Conservation (phyloP, 495 filamentous ascomycete species). For the Staphylotrichum longicolle region DNA sequence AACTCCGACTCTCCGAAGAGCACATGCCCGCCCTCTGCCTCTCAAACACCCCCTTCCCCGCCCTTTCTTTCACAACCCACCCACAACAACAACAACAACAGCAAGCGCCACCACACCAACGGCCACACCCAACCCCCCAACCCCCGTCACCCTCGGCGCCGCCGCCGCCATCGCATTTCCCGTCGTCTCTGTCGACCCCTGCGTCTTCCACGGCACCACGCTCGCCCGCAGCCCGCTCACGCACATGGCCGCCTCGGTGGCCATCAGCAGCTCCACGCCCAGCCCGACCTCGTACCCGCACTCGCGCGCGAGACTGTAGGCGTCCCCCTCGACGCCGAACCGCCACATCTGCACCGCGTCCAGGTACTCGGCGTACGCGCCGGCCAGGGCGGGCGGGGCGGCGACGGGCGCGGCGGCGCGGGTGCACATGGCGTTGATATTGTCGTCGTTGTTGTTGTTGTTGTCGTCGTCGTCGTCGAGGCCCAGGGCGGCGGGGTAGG, state of each 20-base stretch:
- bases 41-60: too few relatives aligned
- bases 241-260: constrained; percentile 19
- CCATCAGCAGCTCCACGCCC: constrained; percentile 18
- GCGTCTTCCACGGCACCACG: constrained; percentile 13
- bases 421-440: constrained; percentile 6
- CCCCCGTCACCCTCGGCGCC: not conserved
- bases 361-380: constrained; percentile 12
- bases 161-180: not conserved
- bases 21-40: too few relatives aligned
- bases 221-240: constrained; percentile 15
- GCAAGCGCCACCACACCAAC: not conserved
- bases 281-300: constrained; percentile 12
- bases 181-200: not conserved
- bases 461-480: not conserved
- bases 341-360: constrained; percentile 17
- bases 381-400: not conserved
- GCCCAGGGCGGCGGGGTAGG: too few relatives aligned
- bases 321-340: constrained; percentile 15
- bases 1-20: too few relatives aligned
- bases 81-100: not conserved
- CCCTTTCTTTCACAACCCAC: too few relatives aligned
- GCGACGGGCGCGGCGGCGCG: not conserved
- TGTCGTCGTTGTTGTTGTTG: not conserved
- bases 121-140: not conserved
- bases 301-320: constrained; percentile 4